Conservation (phyloP, 352 stramenopile species). For the Elongisporangium anandrum region DNA sequence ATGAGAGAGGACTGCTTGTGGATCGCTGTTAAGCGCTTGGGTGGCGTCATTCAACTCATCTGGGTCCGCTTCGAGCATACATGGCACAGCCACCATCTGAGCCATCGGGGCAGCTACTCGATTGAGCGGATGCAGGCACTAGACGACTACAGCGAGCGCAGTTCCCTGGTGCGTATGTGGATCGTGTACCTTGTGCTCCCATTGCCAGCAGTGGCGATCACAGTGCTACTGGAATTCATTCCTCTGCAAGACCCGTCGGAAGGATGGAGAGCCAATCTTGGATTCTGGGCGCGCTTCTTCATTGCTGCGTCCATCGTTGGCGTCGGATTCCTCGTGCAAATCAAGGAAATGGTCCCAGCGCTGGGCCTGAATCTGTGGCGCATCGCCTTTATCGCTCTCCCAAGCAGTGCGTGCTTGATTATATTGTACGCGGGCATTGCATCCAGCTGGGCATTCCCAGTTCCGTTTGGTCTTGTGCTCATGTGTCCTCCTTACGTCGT, state of each 20-base stretch:
- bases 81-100: constrained; percentile 23
- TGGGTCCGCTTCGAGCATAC: neutral
- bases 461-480: constrained; percentile 6
- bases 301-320: neutral
- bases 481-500: neutral
- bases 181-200: constrained; percentile 12
- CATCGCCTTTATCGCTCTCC: neutral
- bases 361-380: neutral
- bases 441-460: constrained; percentile 14
- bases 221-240: constrained; percentile 6
- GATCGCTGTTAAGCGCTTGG: too few species aligned
- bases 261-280: constrained; percentile 18
- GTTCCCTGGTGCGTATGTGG: constrained; percentile 8
- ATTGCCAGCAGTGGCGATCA: neutral
- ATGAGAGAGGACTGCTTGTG: too few species aligned
- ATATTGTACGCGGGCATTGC: neutral
- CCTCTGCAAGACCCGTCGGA: constrained; percentile 9
- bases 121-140: constrained; percentile 23
- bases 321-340: neutral
- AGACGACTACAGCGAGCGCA: constrained; percentile 18
- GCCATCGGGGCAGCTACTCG: constrained; percentile 27
- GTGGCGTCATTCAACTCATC: too few species aligned
- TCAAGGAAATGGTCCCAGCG: neutral
- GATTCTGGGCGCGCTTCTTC: constrained; percentile 14
- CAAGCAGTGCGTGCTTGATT: neutral